Evolutionary conservation across 1,284 basidiomycete species (phyloP).

Genomic region (Ceratobasidium sp.): DNA sequence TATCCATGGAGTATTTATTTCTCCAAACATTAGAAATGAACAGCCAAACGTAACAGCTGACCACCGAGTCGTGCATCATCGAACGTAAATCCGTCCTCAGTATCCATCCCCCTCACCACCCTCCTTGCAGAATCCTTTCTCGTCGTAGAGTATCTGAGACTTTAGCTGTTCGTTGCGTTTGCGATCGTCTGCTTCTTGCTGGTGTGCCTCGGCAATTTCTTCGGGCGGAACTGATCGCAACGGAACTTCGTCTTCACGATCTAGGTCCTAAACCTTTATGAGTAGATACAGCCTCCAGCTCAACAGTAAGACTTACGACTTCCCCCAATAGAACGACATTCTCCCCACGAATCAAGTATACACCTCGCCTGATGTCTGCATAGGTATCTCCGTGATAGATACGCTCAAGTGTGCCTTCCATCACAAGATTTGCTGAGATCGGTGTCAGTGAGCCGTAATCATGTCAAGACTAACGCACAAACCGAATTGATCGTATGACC

Average conservation of each 20-base stretch:
- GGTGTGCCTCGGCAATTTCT: conserved; percentile 75
- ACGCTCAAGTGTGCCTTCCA: conserved; percentile 89
- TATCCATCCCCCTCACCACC: conserved; percentile 93
- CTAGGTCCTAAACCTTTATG: conserved; percentile 75
- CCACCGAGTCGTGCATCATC: background rate
- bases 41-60: background rate
- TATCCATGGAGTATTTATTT: background rate
- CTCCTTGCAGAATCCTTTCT: conserved; percentile 86
- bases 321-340: conserved; percentile 98
- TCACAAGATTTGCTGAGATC: conserved; percentile 85
- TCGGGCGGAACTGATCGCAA: conserved; percentile 77
- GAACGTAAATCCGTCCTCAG: conserved; percentile 52
- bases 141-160: conserved; percentile 77
- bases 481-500: conserved; percentile 99
- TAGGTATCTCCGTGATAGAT: conserved; percentile 84
- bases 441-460: background rate
- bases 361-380: conserved; percentile 85
- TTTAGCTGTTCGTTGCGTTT: conserved; percentile 77
- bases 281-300: background rate
- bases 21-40: background rate
- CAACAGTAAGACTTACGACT: conserved; percentile 75
- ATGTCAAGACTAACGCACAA: conserved; percentile 53
- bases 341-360: conserved; percentile 96
- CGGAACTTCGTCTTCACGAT: conserved; percentile 89
- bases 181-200: conserved; percentile 73